Base-by-base conservation (phyloP, 495 filamentous ascomycete species). In the Barbatosphaeria neglecta region DNA sequence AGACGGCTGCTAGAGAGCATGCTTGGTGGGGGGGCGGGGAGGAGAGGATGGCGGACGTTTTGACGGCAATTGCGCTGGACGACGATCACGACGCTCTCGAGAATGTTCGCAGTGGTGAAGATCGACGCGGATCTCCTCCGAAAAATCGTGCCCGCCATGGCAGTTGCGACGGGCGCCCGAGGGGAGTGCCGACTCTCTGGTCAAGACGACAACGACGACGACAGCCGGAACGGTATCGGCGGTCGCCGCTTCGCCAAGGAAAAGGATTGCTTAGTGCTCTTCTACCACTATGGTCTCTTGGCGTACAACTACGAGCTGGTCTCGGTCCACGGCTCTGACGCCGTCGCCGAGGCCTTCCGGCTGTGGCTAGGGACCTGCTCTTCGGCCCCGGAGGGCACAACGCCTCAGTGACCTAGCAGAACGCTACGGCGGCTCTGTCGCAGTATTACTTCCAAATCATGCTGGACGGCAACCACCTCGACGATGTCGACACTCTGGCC, bases 381-480 rank as follows among this genome's bases (percentile, higher is more conserved):
- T 24, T 40, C 25, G 7, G 37, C 25, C 13, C 44, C 11, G 47
- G 47, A 7, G 47, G 47, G 6, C 15, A 4, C 18, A 49, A 49
- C 24, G 47, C 47, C 11, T 44, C 20, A 5, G 4, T 23, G 1
- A 35, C 13, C 6, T 17, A 20, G 10, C 22, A 19, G 22, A 28
- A 19, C 13, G 47, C 47, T 25, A 37, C 47, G 4, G 13, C 40
- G 17, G 47, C 39, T 0, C 22, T 49, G 15, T 25, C 47, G 20
- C 42, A 38, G 11, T 39, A 49, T 25, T 49, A 49, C 31, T 49
- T 49, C 22, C 47, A 49, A 22, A 37, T 7, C 17, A 49, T 49
- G 27, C 22, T 49, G 27, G 40, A 49, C 22, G 47, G 16, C 3
- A 18, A 24, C 10, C 11, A 44, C 5, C 22, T 49, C 2, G 47